Evolutionary conservation across 202 grass and related monocot species (phyloP).

Genomic region (Cymbopogon flexuosus): DNA sequence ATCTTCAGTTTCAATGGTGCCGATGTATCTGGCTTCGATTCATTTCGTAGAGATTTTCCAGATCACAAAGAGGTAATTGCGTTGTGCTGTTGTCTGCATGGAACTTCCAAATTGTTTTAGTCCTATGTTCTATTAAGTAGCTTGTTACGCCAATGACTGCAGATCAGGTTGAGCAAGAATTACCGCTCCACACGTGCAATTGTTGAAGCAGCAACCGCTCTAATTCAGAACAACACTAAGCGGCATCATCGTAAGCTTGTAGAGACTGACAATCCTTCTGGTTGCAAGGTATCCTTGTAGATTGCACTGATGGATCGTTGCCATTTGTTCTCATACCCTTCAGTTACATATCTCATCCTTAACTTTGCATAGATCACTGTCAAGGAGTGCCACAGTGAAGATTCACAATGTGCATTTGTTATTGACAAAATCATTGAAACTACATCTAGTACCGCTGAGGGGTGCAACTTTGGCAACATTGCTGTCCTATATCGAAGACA

Average conservation of each 20-base stretch:
- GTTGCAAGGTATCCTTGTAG: slow-evolving; percentile 62
- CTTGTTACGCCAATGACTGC: slow-evolving; percentile 25
- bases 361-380: slow-evolving; percentile 64
- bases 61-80: slow-evolving; percentile 71
- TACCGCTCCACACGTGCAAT: slow-evolving; percentile 83
- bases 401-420: slow-evolving; percentile 91
- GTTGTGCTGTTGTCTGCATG: neutral
- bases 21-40: slow-evolving; percentile 90
- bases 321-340: slow-evolving; percentile 9
- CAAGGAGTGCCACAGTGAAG: slow-evolving; percentile 87
- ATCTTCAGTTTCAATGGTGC: slow-evolving; percentile 99
- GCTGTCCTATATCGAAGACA: slow-evolving; percentile 87
- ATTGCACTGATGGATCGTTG: neutral
- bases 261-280: slow-evolving; percentile 81
- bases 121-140: slow-evolving; percentile 29
- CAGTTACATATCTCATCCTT: slow-evolving; percentile 35
- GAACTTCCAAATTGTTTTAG: neutral
- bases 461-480: slow-evolving; percentile 57
- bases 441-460: slow-evolving; percentile 48
- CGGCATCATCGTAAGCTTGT: slow-evolving; percentile 53
- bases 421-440: slow-evolving; percentile 94
- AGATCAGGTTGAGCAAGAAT: slow-evolving; percentile 92
- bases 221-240: slow-evolving; percentile 86
- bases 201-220: slow-evolving; percentile 85
- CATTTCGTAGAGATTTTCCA: slow-evolving; percentile 88